These are phyloP conservation scores for Xenosphaeropsis pyriputrescens DNA, from an alignment of 2,329 filamentous ascomycete genomes.

Conservation along the genomic window DNA sequence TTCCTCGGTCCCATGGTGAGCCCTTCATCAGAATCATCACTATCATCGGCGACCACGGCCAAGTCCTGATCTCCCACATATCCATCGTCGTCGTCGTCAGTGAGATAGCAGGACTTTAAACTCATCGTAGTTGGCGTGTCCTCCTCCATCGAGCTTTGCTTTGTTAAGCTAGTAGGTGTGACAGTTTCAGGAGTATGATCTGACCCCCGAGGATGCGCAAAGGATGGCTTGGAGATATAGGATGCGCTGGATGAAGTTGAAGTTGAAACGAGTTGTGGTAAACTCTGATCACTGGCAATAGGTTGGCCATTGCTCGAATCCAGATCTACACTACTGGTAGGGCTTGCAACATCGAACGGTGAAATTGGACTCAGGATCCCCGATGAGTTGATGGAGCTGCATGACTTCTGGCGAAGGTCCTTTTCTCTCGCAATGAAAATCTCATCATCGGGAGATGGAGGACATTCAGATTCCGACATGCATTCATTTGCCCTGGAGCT, in stretches of 20 bases:
- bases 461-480: conserved; percentile 17
- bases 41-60: conserved; percentile 7
- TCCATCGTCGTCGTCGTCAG: conserved; percentile 13
- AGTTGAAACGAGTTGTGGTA: conserved; percentile 20
- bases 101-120: background rate
- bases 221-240: conserved; percentile 13
- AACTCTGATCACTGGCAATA: conserved; percentile 8
- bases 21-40: conserved; percentile 18
- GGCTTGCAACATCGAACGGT: background rate
- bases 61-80: conserved; percentile 15
- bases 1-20: conserved; percentile 23
- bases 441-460: conserved; percentile 30
- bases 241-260: conserved; percentile 31
- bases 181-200: conserved; percentile 12
- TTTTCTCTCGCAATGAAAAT: conserved; percentile 9
- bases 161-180: conserved; percentile 11
- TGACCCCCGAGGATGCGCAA: conserved; percentile 27
- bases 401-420: conserved; percentile 11
- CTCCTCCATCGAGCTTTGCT: conserved; percentile 4
- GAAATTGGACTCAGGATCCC: conserved; percentile 1
- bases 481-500: background rate
- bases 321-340: background rate
- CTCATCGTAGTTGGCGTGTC: conserved; percentile 4
- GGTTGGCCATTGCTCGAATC: background rate
- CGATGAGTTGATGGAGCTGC: conserved; percentile 15